Percentiles rank a stretch among this genome's conserved stretches.
Conservation (phyloP, 495 filamentous ascomycete species). For the Cercophora scortea region DNA sequence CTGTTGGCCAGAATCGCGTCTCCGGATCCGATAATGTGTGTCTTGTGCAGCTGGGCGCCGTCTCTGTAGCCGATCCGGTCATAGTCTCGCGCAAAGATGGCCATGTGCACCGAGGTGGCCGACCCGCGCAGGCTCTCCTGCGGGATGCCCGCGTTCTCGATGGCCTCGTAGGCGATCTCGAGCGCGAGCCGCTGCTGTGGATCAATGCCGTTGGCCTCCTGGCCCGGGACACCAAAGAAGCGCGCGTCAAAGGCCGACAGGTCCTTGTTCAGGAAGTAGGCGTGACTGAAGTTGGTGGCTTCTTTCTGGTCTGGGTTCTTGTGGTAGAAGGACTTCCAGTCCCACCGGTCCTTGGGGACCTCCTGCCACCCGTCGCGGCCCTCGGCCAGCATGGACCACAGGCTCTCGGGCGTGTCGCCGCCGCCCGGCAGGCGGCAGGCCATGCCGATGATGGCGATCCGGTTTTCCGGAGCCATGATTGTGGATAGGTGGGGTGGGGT, state of each 20-base stretch:
- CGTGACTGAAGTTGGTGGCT: slow-evolving; percentile 10
- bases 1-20: slow-evolving; percentile 35
- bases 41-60: slow-evolving; percentile 28
- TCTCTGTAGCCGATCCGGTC: slow-evolving; percentile 15
- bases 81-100: slow-evolving; percentile 17
- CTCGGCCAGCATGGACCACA: background rate
- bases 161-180: slow-evolving; percentile 69
- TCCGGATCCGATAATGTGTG: slow-evolving; percentile 28
- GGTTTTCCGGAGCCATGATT: background rate
- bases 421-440: slow-evolving; percentile 29
- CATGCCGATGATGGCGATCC: slow-evolving; percentile 27
- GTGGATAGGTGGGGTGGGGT: background rate
- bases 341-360: slow-evolving; percentile 17
- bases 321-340: slow-evolving; percentile 25
- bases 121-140: background rate
- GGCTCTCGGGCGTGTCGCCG: slow-evolving; percentile 6
- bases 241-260: slow-evolving; percentile 37
- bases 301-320: slow-evolving; percentile 13
- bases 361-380: slow-evolving; percentile 25
- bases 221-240: slow-evolving; percentile 50
- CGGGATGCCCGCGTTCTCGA: slow-evolving; percentile 63
- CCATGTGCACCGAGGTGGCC: slow-evolving; percentile 31
- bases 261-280: slow-evolving; percentile 33
- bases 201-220: slow-evolving; percentile 53
- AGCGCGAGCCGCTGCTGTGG: slow-evolving; percentile 71